Evolutionary conservation across 495 filamentous ascomycete species (phyloP), one percentile per base, ranked within the genome.

Genomic region (Friedmanniomyces simplex): DNA sequence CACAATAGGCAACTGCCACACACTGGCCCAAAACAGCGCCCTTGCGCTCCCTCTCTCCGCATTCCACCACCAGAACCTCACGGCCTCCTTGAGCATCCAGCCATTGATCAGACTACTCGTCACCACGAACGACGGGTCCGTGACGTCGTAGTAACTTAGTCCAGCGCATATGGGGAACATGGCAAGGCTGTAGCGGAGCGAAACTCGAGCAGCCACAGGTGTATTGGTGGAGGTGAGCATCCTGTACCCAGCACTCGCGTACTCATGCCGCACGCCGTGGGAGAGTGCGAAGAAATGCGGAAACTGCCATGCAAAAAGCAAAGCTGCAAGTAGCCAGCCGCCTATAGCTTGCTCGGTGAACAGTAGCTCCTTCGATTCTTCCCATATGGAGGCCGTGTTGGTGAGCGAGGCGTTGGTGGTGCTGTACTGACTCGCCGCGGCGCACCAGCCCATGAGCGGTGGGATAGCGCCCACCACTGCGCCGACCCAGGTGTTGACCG

Each of bases 361-460:
- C 0, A 98, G 78, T 30, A 96, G 81, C 55, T 96, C 90, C 22
- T 79, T 49, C 41, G 46, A 25, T 34, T 63, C 63, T 11, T 26
- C 50, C 39, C 36, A 47, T 6, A 63, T 50, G 12, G 55, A 36
- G 2, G 16, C 41, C 14, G 22, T 36, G 28, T 45, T 30, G 39
- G 51, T 77, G 79, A 41, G 7, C 12, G 60, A 63, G 54, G 78
- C 79, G 55, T 79, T 83, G 1, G 81, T 82, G 0, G 83, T 85
- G n/a, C 90, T 89, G 43, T 79, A 85, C 71, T 95, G 88, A 45
- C 89, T 90, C 0, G 87, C 87, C 1, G 91, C 93, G 0, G 93
- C 93, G 14, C 91, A 84, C 93, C 93, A 98, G 65, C 93, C 93
- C 93, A 98, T 98, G 49, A 98, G 67, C 4, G 93, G 93, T 0